Evolutionary conservation across 2,329 filamentous ascomycete species (phyloP).

Genomic region (Exophiala lecanii-corni): DNA sequence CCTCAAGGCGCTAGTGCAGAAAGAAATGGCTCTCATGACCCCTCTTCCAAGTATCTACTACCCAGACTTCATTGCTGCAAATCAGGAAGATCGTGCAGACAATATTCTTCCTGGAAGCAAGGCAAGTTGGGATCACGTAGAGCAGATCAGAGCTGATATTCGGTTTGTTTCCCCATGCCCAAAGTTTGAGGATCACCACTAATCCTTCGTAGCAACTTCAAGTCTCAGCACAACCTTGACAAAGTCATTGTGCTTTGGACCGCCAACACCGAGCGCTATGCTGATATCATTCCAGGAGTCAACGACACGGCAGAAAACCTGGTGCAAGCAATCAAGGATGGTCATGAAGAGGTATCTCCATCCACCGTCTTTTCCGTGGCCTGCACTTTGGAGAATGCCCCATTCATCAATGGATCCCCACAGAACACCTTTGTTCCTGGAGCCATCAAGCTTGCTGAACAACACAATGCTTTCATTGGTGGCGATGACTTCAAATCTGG

Average conservation of each 20-base stretch:
- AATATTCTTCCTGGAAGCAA: constrained; percentile 80
- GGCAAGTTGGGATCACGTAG: constrained; percentile 81
- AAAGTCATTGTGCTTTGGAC: constrained; percentile 98
- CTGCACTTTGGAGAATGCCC: constrained; percentile 79
- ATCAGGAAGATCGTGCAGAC: constrained; percentile 94
- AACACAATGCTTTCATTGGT: constrained; percentile 84
- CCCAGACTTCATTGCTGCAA: constrained; percentile 97
- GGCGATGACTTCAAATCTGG: constrained; percentile 99
- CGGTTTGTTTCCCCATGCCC: constrained; percentile 48
- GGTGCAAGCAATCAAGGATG: constrained; percentile 76
- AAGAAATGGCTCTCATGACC: constrained; percentile 86
- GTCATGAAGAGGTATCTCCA: constrained; percentile 87
- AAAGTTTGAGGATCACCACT: constrained; percentile 2
- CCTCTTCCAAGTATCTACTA: constrained; percentile 97
- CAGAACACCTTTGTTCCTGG: constrained; percentile 99
- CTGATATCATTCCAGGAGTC: constrained; percentile 79
- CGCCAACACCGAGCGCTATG: constrained; percentile 96
- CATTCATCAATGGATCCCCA: constrained; percentile 98
- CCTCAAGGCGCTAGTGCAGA: constrained; percentile 80
- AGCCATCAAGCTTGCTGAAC: constrained; percentile 80
- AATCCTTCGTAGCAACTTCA: constrained; percentile 68
- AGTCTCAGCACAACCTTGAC: constrained; percentile 75
- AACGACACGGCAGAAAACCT: constrained; percentile 97
- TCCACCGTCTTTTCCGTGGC: constrained; percentile 96
- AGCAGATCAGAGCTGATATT: constrained; percentile 89